Evolutionary conservation across 2,329 filamentous ascomycete genomes (phyloP).

Genomic region (Aureobasidium lini): DNA sequence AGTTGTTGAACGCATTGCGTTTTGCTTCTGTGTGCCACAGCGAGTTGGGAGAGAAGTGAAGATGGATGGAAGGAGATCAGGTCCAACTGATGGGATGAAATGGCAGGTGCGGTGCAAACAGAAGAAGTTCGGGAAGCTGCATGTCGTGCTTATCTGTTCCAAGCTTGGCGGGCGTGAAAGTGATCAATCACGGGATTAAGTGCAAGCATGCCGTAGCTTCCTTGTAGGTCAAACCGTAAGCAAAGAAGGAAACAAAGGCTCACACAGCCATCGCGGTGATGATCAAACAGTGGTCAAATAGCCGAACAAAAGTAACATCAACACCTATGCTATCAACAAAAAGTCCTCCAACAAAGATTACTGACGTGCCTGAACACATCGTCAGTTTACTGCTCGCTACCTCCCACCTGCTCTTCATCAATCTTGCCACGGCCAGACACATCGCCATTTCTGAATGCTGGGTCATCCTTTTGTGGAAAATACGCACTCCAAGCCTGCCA

Average conservation of each 20-base stretch:
- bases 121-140: not conserved
- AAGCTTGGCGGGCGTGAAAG: not conserved
- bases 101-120: not conserved
- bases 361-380: too few species aligned
- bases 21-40: not conserved
- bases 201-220: not conserved
- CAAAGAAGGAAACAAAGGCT: not conserved
- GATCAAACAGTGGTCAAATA: too few species aligned
- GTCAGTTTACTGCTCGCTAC: not conserved
- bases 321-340: too few species aligned
- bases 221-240: not conserved
- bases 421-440: not conserved
- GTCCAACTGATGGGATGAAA: not conserved
- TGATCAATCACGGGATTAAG: not conserved
- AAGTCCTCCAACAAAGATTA: too few species aligned
- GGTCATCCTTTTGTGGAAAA: constrained; percentile 6
- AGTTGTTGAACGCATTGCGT: not conserved
- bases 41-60: not conserved
- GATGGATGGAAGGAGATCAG: not conserved
- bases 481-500: constrained; percentile 15
- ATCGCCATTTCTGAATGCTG: not conserved
- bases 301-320: too few species aligned
- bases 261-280: too few species aligned
- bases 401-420: not conserved
- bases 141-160: not conserved